Conservation (phyloP, 129 eudicot species). For the Saposhnikovia divaricata region DNA sequence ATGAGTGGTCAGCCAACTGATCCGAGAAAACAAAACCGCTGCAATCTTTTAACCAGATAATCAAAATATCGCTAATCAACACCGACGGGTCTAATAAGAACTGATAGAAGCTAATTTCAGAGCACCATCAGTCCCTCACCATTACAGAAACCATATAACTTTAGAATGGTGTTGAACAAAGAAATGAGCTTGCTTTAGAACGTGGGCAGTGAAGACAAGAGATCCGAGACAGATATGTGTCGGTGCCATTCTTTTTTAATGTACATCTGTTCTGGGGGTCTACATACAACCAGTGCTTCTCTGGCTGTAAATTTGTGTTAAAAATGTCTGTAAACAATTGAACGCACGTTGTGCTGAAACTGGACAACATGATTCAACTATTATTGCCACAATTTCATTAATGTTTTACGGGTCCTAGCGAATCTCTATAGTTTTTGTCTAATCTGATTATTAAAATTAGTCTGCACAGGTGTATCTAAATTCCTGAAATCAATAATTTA, state of each 20-base stretch:
- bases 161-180: neutral
- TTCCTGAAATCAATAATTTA: neutral
- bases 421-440: neutral
- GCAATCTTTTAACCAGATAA: neutral
- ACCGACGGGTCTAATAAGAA: no score
- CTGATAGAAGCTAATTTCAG: neutral
- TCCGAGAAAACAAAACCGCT: neutral
- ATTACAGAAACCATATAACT: neutral
- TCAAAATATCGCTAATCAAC: neutral
- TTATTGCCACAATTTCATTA: neutral
- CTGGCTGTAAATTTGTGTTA: slow-evolving; percentile 1
- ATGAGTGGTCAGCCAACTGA: neutral
- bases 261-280: neutral
- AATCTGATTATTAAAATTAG: neutral
- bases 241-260: neutral
- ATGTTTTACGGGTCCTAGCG: neutral
- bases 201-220: neutral
- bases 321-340: neutral
- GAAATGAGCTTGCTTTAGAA: neutral
- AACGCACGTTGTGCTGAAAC: neutral
- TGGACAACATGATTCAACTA: no score
- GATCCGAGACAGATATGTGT: slow-evolving; percentile 9
- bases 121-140: neutral
- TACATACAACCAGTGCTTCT: slow-evolving; percentile 5
- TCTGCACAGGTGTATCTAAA: no score